Conservation (phyloP, 2,329 filamentous ascomycete species). For the Oidium heveae region DNA sequence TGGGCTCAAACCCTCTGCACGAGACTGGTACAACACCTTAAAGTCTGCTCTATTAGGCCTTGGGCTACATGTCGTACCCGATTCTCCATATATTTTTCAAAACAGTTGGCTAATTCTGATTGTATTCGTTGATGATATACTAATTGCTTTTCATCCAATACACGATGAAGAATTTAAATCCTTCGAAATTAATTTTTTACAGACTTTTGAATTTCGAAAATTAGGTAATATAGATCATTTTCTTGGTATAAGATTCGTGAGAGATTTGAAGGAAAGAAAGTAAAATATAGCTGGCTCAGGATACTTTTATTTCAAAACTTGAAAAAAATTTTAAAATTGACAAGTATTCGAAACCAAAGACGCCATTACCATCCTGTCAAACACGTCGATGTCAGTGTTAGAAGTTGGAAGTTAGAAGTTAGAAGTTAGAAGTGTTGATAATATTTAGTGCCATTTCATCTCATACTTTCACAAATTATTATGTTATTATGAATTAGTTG, state of each 20-base stretch:
- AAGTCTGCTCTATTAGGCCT: background rate
- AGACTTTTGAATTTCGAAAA: background rate
- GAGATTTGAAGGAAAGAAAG: background rate
- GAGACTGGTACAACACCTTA: background rate
- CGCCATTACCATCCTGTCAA: background rate
- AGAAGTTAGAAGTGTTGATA: too few relatives aligned
- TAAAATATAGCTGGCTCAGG: background rate
- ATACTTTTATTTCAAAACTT: background rate
- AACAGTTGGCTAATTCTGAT: background rate
- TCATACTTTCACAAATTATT: too few relatives aligned
- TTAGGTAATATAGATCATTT: background rate
- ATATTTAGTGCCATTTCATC: too few relatives aligned
- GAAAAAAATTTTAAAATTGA: background rate
- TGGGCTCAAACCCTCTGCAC: background rate
- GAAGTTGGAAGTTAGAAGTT: too few relatives aligned
- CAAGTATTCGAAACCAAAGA: background rate
- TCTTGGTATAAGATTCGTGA: background rate
- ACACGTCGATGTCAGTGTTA: too few relatives aligned
- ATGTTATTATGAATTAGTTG: too few relatives aligned
- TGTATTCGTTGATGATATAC: background rate
- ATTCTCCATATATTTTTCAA: background rate
- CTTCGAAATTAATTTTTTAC: background rate
- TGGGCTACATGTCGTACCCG: background rate
- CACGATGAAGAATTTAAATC: background rate
- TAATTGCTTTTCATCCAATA: background rate